A percentile compares a stretch with the other conserved stretches of the same genome.
Evolutionary conservation across 2,329 filamentous ascomycete genomes (phyloP).

Genomic region (Sporothrix globosa): DNA sequence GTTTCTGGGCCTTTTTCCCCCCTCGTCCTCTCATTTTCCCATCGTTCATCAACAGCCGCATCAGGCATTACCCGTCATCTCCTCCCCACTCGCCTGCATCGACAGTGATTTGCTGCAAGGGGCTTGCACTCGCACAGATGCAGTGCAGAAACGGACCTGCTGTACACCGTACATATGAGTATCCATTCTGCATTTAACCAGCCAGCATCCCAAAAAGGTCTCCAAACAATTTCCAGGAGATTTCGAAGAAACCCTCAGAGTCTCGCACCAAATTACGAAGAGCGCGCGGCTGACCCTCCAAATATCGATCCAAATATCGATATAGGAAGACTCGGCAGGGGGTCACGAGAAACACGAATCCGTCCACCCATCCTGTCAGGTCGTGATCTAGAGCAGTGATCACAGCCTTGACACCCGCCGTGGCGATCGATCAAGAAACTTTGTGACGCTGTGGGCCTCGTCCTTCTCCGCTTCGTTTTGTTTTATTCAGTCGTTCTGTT

Average conservation of each 20-base stretch:
- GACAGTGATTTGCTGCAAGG: conserved; percentile 30
- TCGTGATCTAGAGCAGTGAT: neutral
- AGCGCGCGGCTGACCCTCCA: neutral
- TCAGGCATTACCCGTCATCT: neutral
- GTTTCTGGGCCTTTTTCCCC: neutral
- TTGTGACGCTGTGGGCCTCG: neutral
- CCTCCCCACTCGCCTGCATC: conserved; percentile 5
- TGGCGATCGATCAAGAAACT: conserved; percentile 12
- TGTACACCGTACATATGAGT: conserved; percentile 4
- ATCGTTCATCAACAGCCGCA: conserved; percentile 8
- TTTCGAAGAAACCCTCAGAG: too few species aligned
- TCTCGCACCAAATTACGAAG: neutral
- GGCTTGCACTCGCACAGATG: conserved; percentile 22
- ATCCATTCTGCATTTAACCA: neutral
- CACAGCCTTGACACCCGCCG: neutral
- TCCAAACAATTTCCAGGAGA: neutral
- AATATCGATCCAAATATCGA: neutral
- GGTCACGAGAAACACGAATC: neutral
- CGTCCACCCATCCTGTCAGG: neutral
- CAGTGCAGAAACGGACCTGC: conserved; percentile 25
- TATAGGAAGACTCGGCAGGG: neutral
- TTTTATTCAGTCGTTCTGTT: neutral
- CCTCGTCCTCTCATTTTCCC: neutral
- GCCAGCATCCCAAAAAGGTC: neutral
- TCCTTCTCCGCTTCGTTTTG: too few species aligned